Evolutionary conservation across 139 green algal species (phyloP).

Genomic region (Choricystis sp.): DNA sequence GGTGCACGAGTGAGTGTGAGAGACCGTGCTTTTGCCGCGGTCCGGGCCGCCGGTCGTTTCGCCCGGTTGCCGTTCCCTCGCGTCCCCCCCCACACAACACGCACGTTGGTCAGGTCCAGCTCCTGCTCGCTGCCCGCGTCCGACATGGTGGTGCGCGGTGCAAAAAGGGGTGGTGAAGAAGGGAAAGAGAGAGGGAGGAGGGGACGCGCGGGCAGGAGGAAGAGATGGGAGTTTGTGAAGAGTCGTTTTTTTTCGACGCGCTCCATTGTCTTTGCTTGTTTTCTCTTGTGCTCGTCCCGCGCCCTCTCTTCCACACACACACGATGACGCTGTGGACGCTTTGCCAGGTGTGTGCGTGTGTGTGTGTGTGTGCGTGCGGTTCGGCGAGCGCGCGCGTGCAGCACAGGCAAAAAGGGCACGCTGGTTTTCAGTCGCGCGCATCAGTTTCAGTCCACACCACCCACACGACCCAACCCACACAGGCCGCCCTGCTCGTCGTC

Average conservation of each 20-base stretch:
- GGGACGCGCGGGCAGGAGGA: too few relatives aligned
- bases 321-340: conserved; percentile 72
- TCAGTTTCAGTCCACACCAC: not conserved
- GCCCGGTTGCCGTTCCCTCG: not conserved
- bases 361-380: too few relatives aligned
- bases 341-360: conserved; percentile 51
- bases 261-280: not conserved
- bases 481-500: conserved; percentile 57
- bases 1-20: not conserved
- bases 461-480: conserved; percentile 5
- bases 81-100: not conserved
- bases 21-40: not conserved
- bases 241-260: not conserved
- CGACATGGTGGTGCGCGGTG: conserved; percentile 21
- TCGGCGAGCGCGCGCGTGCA: too few relatives aligned
- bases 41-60: not conserved
- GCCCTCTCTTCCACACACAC: not conserved
- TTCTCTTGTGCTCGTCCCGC: not conserved
- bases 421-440: not conserved
- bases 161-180: conserved; percentile 7
- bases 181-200: not conserved
- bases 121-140: conserved; percentile 33
- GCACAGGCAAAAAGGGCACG: not conserved
- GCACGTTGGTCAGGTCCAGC: conserved; percentile 36
- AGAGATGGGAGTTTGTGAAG: not conserved